These are phyloP conservation scores for Starmera quercuum DNA, from an alignment of 805 yeast species.

Conservation along the genomic window DNA sequence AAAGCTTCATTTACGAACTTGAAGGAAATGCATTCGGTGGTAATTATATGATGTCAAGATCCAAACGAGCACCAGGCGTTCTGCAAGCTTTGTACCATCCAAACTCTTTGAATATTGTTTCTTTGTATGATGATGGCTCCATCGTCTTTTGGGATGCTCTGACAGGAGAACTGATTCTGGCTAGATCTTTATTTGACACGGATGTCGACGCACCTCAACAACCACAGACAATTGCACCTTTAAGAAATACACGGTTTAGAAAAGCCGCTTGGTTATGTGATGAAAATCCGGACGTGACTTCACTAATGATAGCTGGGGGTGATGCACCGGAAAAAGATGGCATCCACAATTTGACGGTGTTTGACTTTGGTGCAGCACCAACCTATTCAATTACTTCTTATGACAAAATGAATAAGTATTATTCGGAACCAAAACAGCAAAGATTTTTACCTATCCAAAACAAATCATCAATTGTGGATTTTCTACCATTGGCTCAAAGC, in stretches of 20 bases:
- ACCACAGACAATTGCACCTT: conserved; percentile 7
- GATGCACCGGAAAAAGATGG: conserved; percentile 36
- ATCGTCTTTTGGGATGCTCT: conserved; percentile 90
- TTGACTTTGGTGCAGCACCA: conserved; percentile 78
- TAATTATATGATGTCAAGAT: conserved; percentile 27
- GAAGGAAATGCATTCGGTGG: conserved; percentile 72
- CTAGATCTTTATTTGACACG: conserved; percentile 63
- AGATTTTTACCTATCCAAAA: conserved; percentile 48
- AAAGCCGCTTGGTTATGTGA: conserved; percentile 74
- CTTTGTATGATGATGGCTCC: conserved; percentile 77
- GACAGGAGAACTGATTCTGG: conserved; percentile 65
- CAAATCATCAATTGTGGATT: conserved; percentile 32
- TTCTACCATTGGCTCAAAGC: conserved; percentile 47
- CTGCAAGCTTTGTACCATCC: conserved; percentile 78
- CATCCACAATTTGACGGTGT: conserved; percentile 38
- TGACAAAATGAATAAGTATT: conserved; percentile 73
- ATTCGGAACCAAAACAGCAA: conserved; percentile 51
- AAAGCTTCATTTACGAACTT: conserved; percentile 50
- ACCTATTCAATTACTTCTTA: conserved; percentile 76
- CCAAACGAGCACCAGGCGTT: conserved; percentile 32
- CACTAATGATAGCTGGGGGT: conserved; percentile 65
- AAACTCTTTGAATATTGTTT: conserved; percentile 76
- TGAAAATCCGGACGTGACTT: conserved; percentile 72
- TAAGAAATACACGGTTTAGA: conserved; percentile 31
- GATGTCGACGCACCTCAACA: conserved; percentile 48